phyloP scores from a whole-genome alignment of 2,329 filamentous ascomycete species.

The Trichoderma pleuroti region DNA sequence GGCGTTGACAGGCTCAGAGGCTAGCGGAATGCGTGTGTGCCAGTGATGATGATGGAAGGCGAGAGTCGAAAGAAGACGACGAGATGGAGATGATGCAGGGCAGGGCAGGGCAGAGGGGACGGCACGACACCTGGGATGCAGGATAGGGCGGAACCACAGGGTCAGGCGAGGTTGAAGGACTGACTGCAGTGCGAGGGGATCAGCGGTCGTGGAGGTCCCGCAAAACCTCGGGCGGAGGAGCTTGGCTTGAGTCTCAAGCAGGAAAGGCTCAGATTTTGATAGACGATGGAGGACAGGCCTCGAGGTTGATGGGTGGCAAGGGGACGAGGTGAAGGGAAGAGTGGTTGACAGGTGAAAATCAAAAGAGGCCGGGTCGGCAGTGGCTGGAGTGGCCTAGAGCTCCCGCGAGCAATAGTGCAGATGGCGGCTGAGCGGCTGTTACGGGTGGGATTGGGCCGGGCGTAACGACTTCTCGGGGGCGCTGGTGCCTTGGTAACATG shows the following conservation, averaged over 20 bases:
- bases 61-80: not conserved
- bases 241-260: not conserved
- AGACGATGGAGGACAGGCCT: not conserved
- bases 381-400: not conserved
- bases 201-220: constrained; percentile 7
- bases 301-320: not conserved
- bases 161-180: constrained; percentile 10
- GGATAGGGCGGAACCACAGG: not conserved
- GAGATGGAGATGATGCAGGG: constrained; percentile 3
- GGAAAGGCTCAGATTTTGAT: not conserved
- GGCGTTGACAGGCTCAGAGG: not conserved
- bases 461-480: constrained; percentile 6
- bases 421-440: not conserved
- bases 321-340: not conserved
- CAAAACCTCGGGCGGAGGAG: not conserved
- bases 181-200: not conserved
- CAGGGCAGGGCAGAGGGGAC: not conserved
- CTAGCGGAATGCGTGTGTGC: not conserved
- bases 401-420: not conserved
- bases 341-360: not conserved
- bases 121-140: not conserved
- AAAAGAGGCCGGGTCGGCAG: not conserved
- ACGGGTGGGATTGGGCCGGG: not conserved
- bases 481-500: constrained; percentile 12
- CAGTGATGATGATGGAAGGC: not conserved